These are phyloP conservation scores for Phytophthora capsici DNA, from an alignment of 352 stramenopile genomes.

Conservation along the genomic window DNA sequence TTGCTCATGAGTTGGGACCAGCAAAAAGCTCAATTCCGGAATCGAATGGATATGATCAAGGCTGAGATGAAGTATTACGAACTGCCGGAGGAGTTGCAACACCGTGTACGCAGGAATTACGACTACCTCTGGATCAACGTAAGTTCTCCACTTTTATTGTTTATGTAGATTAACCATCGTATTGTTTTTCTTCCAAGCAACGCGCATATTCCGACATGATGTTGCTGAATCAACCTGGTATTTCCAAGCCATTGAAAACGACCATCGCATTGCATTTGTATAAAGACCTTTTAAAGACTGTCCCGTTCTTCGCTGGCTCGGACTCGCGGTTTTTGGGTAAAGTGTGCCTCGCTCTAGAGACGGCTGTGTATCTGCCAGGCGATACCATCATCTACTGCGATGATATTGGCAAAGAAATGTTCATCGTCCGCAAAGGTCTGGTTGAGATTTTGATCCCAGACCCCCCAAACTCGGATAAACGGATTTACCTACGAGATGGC, in stretches of 20 bases:
- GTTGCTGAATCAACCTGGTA: constrained; percentile 77
- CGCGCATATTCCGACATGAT: constrained; percentile 88
- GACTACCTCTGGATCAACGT: constrained; percentile 89
- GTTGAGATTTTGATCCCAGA: constrained; percentile 78
- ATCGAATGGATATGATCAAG: constrained; percentile 88
- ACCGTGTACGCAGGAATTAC: constrained; percentile 81
- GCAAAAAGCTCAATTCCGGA: constrained; percentile 78
- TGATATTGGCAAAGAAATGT: constrained; percentile 88
- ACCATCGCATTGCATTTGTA: constrained; percentile 84
- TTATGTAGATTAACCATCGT: constrained; percentile 1
- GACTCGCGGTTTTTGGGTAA: constrained; percentile 80
- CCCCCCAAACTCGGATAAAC: constrained; percentile 53
- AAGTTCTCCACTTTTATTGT: constrained; percentile 17
- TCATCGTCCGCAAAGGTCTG: constrained; percentile 87
- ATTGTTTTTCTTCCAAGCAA: constrained; percentile 55
- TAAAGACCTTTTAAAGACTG: constrained; percentile 80
- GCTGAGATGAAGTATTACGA: constrained; percentile 87
- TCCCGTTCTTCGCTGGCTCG: constrained; percentile 81
- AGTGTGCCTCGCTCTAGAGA: constrained; percentile 79
- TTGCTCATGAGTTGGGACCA: constrained; percentile 86
- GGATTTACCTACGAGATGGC: constrained; percentile 75
- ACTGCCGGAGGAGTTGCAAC: constrained; percentile 71
- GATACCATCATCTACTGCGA: constrained; percentile 86
- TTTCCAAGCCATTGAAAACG: constrained; percentile 78
- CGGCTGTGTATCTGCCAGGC: constrained; percentile 75